Evolutionary conservation across 129 eudicot genomes (phyloP).

Genomic region (Apium graveolens): DNA sequence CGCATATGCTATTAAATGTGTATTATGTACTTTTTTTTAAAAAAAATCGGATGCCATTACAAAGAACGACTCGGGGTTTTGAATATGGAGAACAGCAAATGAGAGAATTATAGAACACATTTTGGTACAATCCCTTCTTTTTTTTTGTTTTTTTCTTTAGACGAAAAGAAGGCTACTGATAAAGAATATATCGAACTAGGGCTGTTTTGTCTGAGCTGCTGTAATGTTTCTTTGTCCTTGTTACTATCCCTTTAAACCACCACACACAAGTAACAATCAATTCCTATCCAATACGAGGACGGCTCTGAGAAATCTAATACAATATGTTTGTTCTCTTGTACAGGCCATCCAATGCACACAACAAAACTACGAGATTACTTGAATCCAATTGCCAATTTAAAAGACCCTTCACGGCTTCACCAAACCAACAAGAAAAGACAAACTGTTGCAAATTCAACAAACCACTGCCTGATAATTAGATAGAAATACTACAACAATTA

Average conservation of each 20-base stretch:
- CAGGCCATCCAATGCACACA: constrained; percentile 1
- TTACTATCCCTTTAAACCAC: not conserved
- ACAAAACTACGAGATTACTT: not conserved
- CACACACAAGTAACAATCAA: not conserved
- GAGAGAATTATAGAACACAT: no score
- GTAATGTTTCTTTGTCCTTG: not conserved
- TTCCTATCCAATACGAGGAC: constrained; percentile 3
- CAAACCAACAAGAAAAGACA: not conserved
- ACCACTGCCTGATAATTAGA: not conserved
- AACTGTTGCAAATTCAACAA: not conserved
- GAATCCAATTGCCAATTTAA: not conserved
- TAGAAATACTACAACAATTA: not conserved
- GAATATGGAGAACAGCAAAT: no score
- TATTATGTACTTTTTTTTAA: no score
- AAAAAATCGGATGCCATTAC: no score
- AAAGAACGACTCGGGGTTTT: no score
- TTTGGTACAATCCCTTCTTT: no score
- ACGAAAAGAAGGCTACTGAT: no score
- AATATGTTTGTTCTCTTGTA: constrained; percentile 3
- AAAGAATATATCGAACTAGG: no score
- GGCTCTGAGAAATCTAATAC: not conserved
- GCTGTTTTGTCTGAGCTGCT: not conserved
- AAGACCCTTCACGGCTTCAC: not conserved
- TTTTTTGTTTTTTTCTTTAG: no score
- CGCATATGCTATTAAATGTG: no score